phyloP scores from a whole-genome alignment of 495 filamentous ascomycete species.

The Podospora appendiculata region DNA sequence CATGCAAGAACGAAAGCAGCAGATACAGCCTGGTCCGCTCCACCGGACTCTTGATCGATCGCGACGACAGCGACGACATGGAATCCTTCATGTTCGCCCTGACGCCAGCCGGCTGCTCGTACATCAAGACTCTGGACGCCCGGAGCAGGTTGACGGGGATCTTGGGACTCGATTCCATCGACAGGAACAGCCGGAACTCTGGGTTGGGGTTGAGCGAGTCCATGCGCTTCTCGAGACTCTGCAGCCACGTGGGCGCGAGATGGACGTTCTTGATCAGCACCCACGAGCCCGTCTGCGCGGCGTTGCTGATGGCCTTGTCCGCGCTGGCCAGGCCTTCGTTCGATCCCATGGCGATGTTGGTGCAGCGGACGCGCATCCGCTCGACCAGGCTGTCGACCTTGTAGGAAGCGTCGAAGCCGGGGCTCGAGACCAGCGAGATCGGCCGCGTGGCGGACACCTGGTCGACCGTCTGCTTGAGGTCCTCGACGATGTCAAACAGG shows the following conservation, averaged over 20 bases:
- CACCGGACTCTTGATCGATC: constrained; percentile 73
- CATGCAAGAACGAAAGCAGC: constrained; percentile 88
- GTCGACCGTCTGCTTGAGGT: constrained; percentile 74
- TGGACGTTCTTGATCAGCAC: constrained; percentile 99
- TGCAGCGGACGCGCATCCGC: constrained; percentile 69
- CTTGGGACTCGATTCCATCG: constrained; percentile 95
- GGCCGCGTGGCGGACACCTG: constrained; percentile 80
- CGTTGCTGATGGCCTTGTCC: constrained; percentile 91
- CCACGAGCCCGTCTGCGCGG: constrained; percentile 88
- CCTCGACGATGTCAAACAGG: constrained; percentile 71
- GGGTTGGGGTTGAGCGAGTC: constrained; percentile 89
- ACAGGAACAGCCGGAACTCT: constrained; percentile 92
- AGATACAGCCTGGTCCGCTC: constrained; percentile 90
- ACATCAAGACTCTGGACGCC: constrained; percentile 91
- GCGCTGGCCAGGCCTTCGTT: constrained; percentile 86
- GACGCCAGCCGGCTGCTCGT: constrained; percentile 94
- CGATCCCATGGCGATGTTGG: constrained; percentile 98
- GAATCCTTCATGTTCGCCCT: constrained; percentile 99
- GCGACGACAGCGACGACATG: constrained; percentile 69
- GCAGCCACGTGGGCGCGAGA: constrained; percentile 89
- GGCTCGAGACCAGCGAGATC: constrained; percentile 85
- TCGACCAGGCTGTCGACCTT: constrained; percentile 95
- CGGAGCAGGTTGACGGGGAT: constrained; percentile 94
- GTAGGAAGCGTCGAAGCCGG: constrained; percentile 97
- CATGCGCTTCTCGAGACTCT: constrained; percentile 93